Base-by-base conservation (phyloP, 2,329 filamentous ascomycete genomes). In the Colletotrichum nymphaeae region DNA sequence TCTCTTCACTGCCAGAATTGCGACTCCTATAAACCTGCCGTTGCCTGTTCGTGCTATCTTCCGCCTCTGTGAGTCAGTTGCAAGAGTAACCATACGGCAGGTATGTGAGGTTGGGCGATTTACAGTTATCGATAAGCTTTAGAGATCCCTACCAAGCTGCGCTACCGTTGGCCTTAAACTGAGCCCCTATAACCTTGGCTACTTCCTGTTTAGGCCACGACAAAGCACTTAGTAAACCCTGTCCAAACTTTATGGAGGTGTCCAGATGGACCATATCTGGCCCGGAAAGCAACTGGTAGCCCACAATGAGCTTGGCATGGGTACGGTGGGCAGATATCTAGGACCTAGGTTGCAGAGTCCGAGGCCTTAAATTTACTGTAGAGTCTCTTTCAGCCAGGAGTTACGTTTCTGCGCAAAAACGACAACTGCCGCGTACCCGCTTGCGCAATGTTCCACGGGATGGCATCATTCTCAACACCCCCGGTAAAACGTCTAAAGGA, bases 361-460 rank as follows among this genome's bases (percentile, higher is more conserved):
- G 19, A 9, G 3, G 42, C 4, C 19, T 22, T 49, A 22, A 19
- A 42, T 16, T 16, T 19, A 19, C 6, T 7, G 14, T 19, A 42
- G 16, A 12, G 2, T 3, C 5, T 42, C 37, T 19, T 7, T 3
- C 19, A 4, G 19, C 16, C 16, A 49, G 19, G 32, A 58, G 1
- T 14, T 60, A 5, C 24, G 8, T 8, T 60, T 60, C n/a, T 8
- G 6, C 9, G 32, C 30, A 14, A 32, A 5, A 16, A 42, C 1
- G 30, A 3, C 30, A 28, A 22, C 49, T 24, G 46, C 42, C 26
- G 46, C 14, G 24, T 22, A 64, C 24, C 57, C 32, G 32, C 49
- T 70, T 22, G 46, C 67, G 67, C 55, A 66, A 70, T 66, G 55
- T 59, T 6, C 42, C 55, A 42, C 65, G n/a, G 59, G 65, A 70